Conservation (phyloP, 176 grass and related monocot species). For the Carex scoparia region DNA sequence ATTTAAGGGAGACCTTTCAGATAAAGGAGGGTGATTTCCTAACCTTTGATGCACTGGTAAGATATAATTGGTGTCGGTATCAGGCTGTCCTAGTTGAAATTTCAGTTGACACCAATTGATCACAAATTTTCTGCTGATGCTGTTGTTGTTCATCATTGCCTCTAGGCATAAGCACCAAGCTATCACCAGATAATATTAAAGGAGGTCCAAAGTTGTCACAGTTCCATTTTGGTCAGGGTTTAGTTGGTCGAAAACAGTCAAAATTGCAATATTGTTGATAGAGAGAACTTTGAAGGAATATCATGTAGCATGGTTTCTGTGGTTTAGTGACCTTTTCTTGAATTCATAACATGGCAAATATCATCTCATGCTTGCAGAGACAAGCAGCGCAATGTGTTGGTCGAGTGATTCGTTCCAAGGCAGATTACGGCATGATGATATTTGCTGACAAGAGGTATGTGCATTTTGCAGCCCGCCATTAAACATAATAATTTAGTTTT, state of each 20-base stretch:
- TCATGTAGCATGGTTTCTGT: not conserved
- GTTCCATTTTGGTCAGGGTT: not conserved
- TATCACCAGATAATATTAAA: not conserved
- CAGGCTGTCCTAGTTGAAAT: not conserved
- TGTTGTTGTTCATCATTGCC: not conserved
- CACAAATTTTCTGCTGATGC: not conserved
- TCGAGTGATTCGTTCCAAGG: slow-evolving; percentile 92
- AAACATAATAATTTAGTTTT: not conserved
- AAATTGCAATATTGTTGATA: not conserved
- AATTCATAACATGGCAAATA: not conserved
- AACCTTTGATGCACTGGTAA: slow-evolving; percentile 95
- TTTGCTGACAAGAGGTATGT: slow-evolving; percentile 93
- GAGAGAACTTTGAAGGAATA: not conserved
- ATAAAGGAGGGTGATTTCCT: slow-evolving; percentile 97
- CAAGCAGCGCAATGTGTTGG: slow-evolving; percentile 98
- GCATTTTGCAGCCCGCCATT: not conserved
- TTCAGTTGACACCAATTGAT: not conserved
- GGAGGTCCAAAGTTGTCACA: not conserved
- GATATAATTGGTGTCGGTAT: not conserved
- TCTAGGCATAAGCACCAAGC: not conserved
- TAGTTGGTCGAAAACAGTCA: not conserved
- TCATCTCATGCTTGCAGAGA: slow-evolving; percentile 43
- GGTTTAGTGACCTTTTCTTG: not conserved
- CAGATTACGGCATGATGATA: slow-evolving; percentile 99
- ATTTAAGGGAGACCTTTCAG: slow-evolving; percentile 92